Conservation (phyloP, 106 monocot species). For the Dioscorea dumetorum region DNA sequence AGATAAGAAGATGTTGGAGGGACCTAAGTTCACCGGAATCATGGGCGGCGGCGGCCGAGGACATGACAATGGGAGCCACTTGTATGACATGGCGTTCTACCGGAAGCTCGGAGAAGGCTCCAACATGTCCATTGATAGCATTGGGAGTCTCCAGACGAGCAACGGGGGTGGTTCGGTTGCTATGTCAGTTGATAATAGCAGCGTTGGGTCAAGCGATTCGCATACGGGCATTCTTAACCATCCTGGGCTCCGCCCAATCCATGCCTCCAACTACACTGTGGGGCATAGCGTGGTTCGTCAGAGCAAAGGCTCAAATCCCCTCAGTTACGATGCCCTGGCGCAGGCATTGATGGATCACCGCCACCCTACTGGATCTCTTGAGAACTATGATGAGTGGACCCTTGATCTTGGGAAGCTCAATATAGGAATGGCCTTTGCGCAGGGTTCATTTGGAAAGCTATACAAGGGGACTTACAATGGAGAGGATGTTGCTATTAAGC, state of each 20-base stretch:
- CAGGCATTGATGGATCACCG: slow-evolving; percentile 42
- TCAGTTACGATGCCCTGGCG: slow-evolving; percentile 47
- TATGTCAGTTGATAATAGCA: slow-evolving; percentile 39
- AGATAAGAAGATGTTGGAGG: slow-evolving; percentile 22
- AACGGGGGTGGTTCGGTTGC: slow-evolving; percentile 27
- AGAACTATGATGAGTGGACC: slow-evolving; percentile 60
- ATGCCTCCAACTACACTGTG: slow-evolving; percentile 23
- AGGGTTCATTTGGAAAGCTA: slow-evolving; percentile 69
- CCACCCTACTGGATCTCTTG: slow-evolving; percentile 34
- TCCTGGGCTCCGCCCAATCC: slow-evolving; percentile 27
- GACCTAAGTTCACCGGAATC: slow-evolving; percentile 36
- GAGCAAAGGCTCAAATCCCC: slow-evolving; percentile 22
- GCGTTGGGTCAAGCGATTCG: slow-evolving; percentile 45
- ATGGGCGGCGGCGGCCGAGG: slow-evolving; percentile 7
- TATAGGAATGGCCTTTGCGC: slow-evolving; percentile 57
- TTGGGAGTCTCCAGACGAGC: slow-evolving; percentile 22
- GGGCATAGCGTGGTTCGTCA: slow-evolving; percentile 35
- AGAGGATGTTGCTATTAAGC: slow-evolving; percentile 62
- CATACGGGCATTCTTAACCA: slow-evolving; percentile 48
- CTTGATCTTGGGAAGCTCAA: slow-evolving; percentile 51
- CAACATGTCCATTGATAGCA: slow-evolving; percentile 55
- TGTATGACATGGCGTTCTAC: slow-evolving; percentile 46
- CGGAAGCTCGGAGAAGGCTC: slow-evolving; percentile 49
- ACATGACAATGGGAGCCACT: slow-evolving; percentile 1
- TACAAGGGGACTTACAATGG: slow-evolving; percentile 63